phyloP scores from a whole-genome alignment of 805 yeast species.

The Starmerella gropengiesseri region DNA sequence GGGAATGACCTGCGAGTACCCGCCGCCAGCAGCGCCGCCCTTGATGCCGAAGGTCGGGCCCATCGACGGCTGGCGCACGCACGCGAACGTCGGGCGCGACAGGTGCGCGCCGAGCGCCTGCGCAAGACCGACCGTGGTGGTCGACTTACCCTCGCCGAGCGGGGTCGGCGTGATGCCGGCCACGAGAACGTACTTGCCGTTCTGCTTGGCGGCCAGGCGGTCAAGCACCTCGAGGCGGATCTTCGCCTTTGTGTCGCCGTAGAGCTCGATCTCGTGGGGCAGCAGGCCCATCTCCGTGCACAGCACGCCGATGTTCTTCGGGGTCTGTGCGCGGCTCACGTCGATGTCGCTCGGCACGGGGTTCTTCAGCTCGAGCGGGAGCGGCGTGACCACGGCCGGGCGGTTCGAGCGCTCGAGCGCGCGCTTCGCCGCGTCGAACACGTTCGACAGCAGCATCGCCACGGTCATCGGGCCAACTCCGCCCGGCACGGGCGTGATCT shows the following conservation, averaged over 20 bases:
- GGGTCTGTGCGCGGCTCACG: slow-evolving; percentile 78
- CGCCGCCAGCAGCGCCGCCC: slow-evolving; percentile 99
- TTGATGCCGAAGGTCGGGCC: slow-evolving; percentile 98
- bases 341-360: slow-evolving; percentile 91
- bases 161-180: slow-evolving; percentile 99
- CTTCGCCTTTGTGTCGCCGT: slow-evolving; percentile 84
- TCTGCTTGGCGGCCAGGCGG: slow-evolving; percentile 49
- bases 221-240: slow-evolving; percentile 58
- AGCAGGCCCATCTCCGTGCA: slow-evolving; percentile 76
- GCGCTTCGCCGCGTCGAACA: slow-evolving; percentile 64
- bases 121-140: slow-evolving; percentile 93
- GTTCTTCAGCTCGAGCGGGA: slow-evolving; percentile 40
- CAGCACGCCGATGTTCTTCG: slow-evolving; percentile 64
- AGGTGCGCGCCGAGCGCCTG: slow-evolving; percentile 92
- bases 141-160: slow-evolving; percentile 93
- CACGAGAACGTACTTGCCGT: slow-evolving; percentile 82
- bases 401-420: slow-evolving; percentile 29
- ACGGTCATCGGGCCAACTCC: slow-evolving; percentile 99
- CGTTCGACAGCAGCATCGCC: slow-evolving; percentile 84
- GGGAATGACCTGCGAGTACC: slow-evolving; percentile 93
- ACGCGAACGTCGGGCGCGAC: slow-evolving; percentile 73
- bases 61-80: slow-evolving; percentile 96
- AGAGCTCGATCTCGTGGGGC: slow-evolving; percentile 71
- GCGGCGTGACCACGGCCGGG: slow-evolving; percentile 42
- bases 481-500: slow-evolving; percentile 94